A percentile compares a stretch with the other conserved stretches of the same genome.
Evolutionary conservation across 1,284 basidiomycete genomes (phyloP).

Genomic region (Paramarasmius palmivorus): DNA sequence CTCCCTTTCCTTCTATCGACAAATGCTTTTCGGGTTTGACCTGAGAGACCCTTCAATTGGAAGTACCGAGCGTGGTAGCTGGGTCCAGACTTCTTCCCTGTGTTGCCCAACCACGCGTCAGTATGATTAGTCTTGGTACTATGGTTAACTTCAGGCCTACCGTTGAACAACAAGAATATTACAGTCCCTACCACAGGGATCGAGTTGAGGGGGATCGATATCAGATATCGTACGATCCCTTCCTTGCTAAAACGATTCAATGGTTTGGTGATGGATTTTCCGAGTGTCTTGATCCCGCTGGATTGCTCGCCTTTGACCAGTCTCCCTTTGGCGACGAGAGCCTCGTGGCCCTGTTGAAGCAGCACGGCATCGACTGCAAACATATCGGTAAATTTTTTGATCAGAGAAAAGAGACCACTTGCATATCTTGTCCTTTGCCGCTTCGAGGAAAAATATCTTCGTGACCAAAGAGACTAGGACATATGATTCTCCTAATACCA

Average conservation of each 20-base stretch:
- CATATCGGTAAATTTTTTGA: slow-evolving; percentile 8
- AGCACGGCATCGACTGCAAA: slow-evolving; percentile 43
- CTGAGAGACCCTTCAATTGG: slow-evolving; percentile 61
- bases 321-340: slow-evolving; percentile 40
- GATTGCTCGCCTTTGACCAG: slow-evolving; percentile 25
- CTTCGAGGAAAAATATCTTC: slow-evolving; percentile 47
- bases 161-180: slow-evolving; percentile 58
- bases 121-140: not conserved
- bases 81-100: slow-evolving; percentile 54
- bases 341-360: slow-evolving; percentile 39
- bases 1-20: slow-evolving; percentile 46
- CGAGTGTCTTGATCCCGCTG: slow-evolving; percentile 31
- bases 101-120: not conserved
- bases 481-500: slow-evolving; percentile 42
- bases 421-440: slow-evolving; percentile 41
- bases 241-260: slow-evolving; percentile 35
- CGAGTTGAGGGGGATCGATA: slow-evolving; percentile 63
- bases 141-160: no score
- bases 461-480: slow-evolving; percentile 47
- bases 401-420: slow-evolving; percentile 23
- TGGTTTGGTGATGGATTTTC: slow-evolving; percentile 39
- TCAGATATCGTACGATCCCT: slow-evolving; percentile 43
- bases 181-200: slow-evolving; percentile 69
- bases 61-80: slow-evolving; percentile 69
- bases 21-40: slow-evolving; percentile 48